A percentile compares a stretch with the other conserved stretches of the same genome.
These are phyloP conservation scores for Fusarium cicatricum DNA, from an alignment of 2,329 filamentous ascomycete genomes.

Conservation along the genomic window DNA sequence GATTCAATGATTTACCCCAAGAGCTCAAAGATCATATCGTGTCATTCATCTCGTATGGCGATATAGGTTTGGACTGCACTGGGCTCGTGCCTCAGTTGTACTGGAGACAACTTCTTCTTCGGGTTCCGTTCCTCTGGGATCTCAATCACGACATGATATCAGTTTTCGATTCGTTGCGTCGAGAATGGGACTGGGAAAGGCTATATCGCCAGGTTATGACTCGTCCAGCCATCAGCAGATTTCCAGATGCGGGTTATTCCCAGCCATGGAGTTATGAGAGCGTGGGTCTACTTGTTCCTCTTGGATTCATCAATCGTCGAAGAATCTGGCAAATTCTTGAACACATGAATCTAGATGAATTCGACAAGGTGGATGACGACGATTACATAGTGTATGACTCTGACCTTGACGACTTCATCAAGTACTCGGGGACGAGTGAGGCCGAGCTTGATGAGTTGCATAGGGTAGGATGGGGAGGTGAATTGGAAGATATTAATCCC, in stretches of 20 bases:
- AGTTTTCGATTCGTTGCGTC: neutral
- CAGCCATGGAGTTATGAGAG: neutral
- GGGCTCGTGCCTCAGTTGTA: neutral
- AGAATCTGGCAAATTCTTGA: neutral
- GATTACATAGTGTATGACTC: neutral
- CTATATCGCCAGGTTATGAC: neutral
- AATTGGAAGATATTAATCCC: too few species aligned
- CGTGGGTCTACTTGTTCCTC: neutral
- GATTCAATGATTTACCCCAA: neutral
- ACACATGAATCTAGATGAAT: neutral
- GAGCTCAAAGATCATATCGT: neutral
- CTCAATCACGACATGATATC: neutral
- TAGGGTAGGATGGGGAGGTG: too few species aligned
- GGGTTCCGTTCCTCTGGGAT: conserved; percentile 1
- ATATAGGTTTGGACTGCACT: neutral
- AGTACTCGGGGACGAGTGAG: neutral
- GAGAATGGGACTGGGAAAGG: neutral
- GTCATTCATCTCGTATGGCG: neutral
- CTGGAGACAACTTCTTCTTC: neutral
- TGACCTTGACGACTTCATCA: neutral
- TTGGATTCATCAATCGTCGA: neutral
- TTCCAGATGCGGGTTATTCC: neutral
- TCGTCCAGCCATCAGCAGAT: neutral
- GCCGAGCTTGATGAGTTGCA: too few species aligned
- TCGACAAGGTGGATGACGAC: neutral